Evolutionary conservation across 1,139 yeast genomes (phyloP), one percentile per base, ranked within the genome.

Genomic region (Candida tropicalis): DNA sequence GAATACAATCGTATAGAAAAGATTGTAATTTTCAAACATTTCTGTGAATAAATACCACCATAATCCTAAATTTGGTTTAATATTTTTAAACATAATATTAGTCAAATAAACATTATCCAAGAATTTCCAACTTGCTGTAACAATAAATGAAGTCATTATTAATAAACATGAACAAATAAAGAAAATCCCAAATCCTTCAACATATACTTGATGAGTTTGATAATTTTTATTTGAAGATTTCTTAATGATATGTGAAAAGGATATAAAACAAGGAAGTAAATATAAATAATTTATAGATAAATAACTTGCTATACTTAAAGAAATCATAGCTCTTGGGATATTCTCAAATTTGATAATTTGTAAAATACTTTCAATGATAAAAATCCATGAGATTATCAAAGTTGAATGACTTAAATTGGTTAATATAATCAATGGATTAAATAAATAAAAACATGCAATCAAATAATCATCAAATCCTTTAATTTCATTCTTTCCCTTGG

Each of bases 1-100:
- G 77, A 91, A 95, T 22, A 90, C 84, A 9, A 90, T 84, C 33
- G 84, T 69, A 68, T 87, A 93, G 60, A 93, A 90, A 13, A 89
- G 83, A 23, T 86, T 77, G 72, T 93, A 93, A 58, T 83, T 87
- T 43, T 85, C 95, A 66, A 93, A 93, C 83, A 93, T 87, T 62
- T 93, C 99, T 23, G 95, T 86, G 70, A 93, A 93, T 55, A 91
- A 82, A 68, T 93, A 93, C 99, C 99, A 93, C 99, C 99, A 93
- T 31, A 93, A 71, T 0, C 99, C 99, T 50, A 93, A 66, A 62
- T 90, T 90, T 17, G 97, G 96, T 5, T 81, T 74, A 50, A 89
- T 79, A 50, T 88, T 89, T 39, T 75, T 74, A 55, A 87, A 84
- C 26, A 73, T 66, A 6, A 89, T 57, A 8, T 81, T 67, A 0